These are phyloP conservation scores for Hypoxylon crocopeplum DNA, from an alignment of 495 filamentous ascomycete genomes.

Conservation along the genomic window DNA sequence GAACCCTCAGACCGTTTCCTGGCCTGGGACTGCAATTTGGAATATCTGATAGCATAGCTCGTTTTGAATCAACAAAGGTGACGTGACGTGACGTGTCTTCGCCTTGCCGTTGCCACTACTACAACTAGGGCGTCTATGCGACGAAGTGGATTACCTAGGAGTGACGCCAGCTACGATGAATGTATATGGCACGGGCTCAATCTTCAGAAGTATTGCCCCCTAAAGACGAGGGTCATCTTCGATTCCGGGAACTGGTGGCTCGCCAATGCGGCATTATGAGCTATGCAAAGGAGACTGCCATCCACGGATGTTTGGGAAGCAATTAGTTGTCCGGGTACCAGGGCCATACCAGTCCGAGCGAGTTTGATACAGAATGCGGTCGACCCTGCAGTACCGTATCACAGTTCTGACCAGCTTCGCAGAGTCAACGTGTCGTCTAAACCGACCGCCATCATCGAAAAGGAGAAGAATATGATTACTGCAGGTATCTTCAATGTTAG, in stretches of 20 bases:
- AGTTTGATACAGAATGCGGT: constrained; percentile 36
- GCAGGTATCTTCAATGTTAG: constrained; percentile 71
- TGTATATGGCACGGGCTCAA: not conserved
- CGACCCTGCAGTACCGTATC: not conserved
- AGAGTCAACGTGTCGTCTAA: constrained; percentile 64
- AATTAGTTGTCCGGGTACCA: not conserved
- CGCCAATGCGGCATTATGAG: not conserved
- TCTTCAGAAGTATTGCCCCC: not conserved
- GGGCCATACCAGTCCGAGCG: constrained; percentile 33
- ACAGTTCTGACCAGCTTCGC: constrained; percentile 54
- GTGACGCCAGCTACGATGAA: not conserved
- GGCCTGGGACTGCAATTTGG: not conserved
- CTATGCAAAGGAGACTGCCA: too few species aligned
- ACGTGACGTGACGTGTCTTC: not conserved
- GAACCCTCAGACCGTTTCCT: not conserved
- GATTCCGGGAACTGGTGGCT: not conserved
- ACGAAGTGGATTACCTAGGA: not conserved
- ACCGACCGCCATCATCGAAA: constrained; percentile 81
- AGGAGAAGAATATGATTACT: constrained; percentile 82
- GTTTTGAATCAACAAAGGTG: not conserved
- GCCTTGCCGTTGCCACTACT: not conserved
- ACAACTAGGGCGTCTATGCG: not conserved
- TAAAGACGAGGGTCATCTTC: not conserved
- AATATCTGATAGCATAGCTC: not conserved
- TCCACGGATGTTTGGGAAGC: too few species aligned